Evolutionary conservation across 1,284 basidiomycete genomes (phyloP).

Genomic region (Puccinia horiana): DNA sequence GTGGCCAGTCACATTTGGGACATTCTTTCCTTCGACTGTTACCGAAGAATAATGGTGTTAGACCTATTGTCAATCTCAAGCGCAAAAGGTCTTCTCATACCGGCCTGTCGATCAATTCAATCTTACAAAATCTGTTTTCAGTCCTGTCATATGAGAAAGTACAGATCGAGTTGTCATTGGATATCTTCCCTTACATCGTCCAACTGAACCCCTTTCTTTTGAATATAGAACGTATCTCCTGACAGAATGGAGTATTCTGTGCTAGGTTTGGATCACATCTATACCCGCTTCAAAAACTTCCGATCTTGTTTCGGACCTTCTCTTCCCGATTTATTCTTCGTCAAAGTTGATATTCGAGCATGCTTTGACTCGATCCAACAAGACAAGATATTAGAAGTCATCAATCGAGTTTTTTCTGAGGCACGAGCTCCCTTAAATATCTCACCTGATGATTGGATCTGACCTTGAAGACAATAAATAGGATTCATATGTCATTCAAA

Average conservation of each 20-base stretch:
- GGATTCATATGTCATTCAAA: slow-evolving; percentile 64
- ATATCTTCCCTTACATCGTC: neutral
- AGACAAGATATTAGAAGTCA: slow-evolving; percentile 74
- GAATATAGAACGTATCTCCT: slow-evolving; percentile 66
- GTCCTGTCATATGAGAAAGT: slow-evolving; percentile 85
- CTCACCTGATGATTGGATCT: neutral
- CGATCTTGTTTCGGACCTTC: slow-evolving; percentile 62
- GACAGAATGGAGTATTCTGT: slow-evolving; percentile 74
- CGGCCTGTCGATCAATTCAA: slow-evolving; percentile 76
- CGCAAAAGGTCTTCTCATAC: slow-evolving; percentile 62
- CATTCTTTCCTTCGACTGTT: slow-evolving; percentile 84
- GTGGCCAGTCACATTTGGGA: slow-evolving; percentile 64
- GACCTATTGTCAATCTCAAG: slow-evolving; percentile 90
- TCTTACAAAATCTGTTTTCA: slow-evolving; percentile 77
- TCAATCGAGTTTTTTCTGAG: slow-evolving; percentile 72
- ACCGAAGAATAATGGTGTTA: slow-evolving; percentile 89
- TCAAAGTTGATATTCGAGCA: slow-evolving; percentile 91
- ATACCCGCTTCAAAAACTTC: slow-evolving; percentile 70
- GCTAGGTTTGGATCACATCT: slow-evolving; percentile 79
- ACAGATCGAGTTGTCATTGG: slow-evolving; percentile 3
- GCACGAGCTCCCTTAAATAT: slow-evolving; percentile 60
- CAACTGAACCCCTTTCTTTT: neutral
- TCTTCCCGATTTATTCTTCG: slow-evolving; percentile 80
- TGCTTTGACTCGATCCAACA: slow-evolving; percentile 98
- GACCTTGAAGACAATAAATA: slow-evolving; percentile 33